Conservation (phyloP, 345 rosid species). For the Ailanthus altissimus region DNA sequence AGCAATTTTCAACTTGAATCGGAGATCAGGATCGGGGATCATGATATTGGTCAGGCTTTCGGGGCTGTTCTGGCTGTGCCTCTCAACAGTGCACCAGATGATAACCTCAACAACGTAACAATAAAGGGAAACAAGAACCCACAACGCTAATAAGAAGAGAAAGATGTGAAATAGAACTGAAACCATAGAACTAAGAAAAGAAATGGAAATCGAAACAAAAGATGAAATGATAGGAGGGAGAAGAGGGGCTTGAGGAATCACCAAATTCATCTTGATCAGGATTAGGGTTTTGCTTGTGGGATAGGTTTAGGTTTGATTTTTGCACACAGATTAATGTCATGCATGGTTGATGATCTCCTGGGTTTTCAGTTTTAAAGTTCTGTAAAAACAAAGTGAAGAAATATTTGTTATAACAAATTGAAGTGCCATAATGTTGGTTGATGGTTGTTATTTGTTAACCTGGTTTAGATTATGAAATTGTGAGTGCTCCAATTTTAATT, state of each 20-base stretch:
- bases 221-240: neutral
- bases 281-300: neutral
- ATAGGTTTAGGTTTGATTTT: neutral
- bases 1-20: neutral
- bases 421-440: neutral
- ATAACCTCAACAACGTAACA: neutral
- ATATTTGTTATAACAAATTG: neutral
- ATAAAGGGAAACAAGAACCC: conserved; percentile 2
- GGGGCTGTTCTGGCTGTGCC: neutral
- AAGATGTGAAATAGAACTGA: neutral
- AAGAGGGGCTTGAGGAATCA: neutral
- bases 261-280: neutral
- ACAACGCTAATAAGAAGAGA: neutral
- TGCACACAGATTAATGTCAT: neutral
- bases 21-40: conserved; percentile 2
- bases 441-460: neutral
- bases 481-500: neutral
- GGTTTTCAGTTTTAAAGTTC: neutral
- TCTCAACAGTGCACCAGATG: neutral
- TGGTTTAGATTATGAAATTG: too few relatives aligned
- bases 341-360: neutral
- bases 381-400: neutral
- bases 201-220: neutral
- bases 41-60: conserved; percentile 1
- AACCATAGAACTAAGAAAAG: neutral